Conservation (phyloP, 1,139 yeast genomes). For the Geotrichum restrictum region DNA sequence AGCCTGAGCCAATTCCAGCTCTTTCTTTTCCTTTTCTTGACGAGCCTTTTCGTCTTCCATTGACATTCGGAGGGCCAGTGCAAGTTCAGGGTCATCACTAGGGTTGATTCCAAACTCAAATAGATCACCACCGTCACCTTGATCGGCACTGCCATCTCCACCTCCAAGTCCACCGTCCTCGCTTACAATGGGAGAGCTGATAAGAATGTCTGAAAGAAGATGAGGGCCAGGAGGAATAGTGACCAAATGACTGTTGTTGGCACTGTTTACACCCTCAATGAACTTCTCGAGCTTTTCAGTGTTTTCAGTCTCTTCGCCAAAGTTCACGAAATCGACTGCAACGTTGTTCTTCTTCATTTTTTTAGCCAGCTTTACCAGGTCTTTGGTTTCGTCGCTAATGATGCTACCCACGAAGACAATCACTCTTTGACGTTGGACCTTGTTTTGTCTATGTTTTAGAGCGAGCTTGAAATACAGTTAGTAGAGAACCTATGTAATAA, state of each 20-base stretch:
- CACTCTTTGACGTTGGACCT: conserved; percentile 86
- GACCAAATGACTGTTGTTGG: conserved; percentile 77
- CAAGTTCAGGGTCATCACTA: conserved; percentile 93
- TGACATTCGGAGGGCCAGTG: conserved; percentile 83
- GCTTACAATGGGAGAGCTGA: conserved; percentile 63
- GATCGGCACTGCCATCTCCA: conserved; percentile 46
- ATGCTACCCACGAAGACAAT: conserved; percentile 90
- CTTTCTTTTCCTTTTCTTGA: conserved; percentile 53
- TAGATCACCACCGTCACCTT: conserved; percentile 44
- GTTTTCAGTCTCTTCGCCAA: conserved; percentile 83
- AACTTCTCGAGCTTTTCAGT: conserved; percentile 78
- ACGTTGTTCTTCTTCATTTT: conserved; percentile 90
- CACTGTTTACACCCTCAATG: conserved; percentile 66
- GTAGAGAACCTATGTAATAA: not conserved
- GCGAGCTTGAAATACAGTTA: conserved; percentile 49
- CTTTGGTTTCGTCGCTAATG: conserved; percentile 62
- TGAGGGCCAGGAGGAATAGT: conserved; percentile 88
- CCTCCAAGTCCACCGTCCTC: conserved; percentile 50
- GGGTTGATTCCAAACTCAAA: conserved; percentile 75
- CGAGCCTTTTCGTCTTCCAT: conserved; percentile 78
- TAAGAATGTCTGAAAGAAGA: conserved; percentile 67
- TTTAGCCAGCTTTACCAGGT: conserved; percentile 80
- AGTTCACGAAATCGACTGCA: conserved; percentile 84
- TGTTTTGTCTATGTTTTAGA: conserved; percentile 91
- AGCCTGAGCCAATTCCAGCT: conserved; percentile 24